These are phyloP conservation scores for Syzygium jambos DNA, from an alignment of 345 rosid species.

Conservation along the genomic window DNA sequence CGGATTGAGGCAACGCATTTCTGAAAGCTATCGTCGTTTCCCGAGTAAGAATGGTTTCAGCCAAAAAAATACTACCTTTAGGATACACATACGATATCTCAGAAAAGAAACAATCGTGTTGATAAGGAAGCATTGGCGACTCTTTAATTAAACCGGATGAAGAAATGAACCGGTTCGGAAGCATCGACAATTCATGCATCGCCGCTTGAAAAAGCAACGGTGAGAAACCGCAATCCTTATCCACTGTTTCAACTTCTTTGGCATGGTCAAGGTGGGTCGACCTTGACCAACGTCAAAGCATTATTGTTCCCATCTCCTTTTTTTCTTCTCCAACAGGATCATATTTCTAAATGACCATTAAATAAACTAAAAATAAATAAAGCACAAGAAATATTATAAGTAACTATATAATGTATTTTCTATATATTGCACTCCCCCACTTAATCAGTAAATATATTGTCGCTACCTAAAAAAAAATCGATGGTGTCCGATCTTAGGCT, in stretches of 20 bases:
- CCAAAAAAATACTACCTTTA: not conserved
- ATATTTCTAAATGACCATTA: no score
- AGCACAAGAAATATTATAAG: not conserved
- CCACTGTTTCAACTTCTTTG: not conserved
- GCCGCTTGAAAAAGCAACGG: not conserved
- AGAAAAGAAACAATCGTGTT: not conserved
- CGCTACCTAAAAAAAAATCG: no score
- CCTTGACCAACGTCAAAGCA: fast-evolving
- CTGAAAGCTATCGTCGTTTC: fast-evolving
- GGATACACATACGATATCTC: not conserved
- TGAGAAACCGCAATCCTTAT: not conserved
- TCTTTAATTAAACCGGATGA: not conserved
- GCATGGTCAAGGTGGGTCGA: not conserved
- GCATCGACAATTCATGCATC: not conserved
- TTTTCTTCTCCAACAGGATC: no score
- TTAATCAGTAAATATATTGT: no score
- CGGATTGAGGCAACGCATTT: not conserved
- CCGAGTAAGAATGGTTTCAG: not conserved
- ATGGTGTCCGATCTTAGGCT: no score
- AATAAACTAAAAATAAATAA: no score
- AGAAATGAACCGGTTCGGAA: not conserved
- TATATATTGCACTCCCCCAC: not conserved
- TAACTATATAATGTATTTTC: not conserved
- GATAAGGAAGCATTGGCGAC: not conserved
- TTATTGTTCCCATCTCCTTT: not conserved